Evolutionary conservation across 768 basidiomycete species (phyloP), one percentile per base, ranked within the genome.

Genomic region (Trametes cinnabarina): DNA sequence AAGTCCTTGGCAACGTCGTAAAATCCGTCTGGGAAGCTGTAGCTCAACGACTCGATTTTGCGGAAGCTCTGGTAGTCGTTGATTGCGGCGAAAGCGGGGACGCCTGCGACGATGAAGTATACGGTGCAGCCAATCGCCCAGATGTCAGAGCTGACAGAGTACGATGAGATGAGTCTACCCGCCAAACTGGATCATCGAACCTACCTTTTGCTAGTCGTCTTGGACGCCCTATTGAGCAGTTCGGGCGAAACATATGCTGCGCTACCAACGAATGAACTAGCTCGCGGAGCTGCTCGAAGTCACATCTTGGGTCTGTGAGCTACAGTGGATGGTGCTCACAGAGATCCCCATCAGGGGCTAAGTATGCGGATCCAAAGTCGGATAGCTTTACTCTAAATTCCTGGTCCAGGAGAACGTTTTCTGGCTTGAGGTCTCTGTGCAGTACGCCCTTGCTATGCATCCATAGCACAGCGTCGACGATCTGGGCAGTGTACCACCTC

Each of bases 31-130:
- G 54, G 49, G 39, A 61, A 61, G 5, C 43, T 51, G 39, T 61
- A 61, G 46, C 56, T 49, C 10, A 61, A 44, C 3, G 59, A 48
- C n/a, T 61, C 59, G 20, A 61, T 61, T 32, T 61, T 61, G 28
- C 59, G 59, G 44, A 61, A 61, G 44, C 59, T 61, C 44, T 61
- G 59, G 49, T 61, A 61, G 50, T 61, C 59, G 25, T 61, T 61
- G 43, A 61, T 61, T 3, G 59, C 59, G 11, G 53, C 48, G 30
- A 61, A 61, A 1, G 59, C 48, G 0, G 59, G 59, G 0, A 32
- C 20, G 5, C 59, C 59, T 11, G 59, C 59, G 28, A 61, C 22
- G 12, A 61, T 20, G 46, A 61, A 61, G 37, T 51, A 61, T 0
- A 56, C 9, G 1, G 59, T 51, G 49, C 59, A 61, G 3, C 59